Evolutionary conservation across 257 asterid genomes (phyloP).

Genomic region (Solanum ossicruentum): DNA sequence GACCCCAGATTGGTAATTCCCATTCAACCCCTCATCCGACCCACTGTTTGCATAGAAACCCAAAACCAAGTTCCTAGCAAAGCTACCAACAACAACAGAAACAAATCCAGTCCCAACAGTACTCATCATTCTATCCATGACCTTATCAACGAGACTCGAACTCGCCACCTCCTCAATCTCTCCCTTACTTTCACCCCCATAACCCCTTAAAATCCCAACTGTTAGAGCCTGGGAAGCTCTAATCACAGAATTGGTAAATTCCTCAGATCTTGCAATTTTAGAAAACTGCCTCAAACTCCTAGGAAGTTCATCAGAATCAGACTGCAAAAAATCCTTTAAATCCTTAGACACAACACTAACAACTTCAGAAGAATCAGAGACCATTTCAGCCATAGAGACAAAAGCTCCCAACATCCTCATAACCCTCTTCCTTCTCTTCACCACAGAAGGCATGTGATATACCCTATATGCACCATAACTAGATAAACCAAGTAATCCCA

Average conservation of each 20-base stretch:
- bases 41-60: conserved; percentile 37
- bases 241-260: conserved; percentile 36
- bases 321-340: conserved; percentile 67
- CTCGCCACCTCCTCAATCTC: conserved; percentile 28
- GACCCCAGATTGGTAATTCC: conserved; percentile 7
- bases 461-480: conserved; percentile 65
- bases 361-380: conserved; percentile 68
- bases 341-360: conserved; percentile 58
- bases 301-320: conserved; percentile 83
- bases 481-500: conserved; percentile 68
- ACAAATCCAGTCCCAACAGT: conserved; percentile 74
- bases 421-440: conserved; percentile 42
- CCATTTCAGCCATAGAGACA: conserved; percentile 60
- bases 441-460: conserved; percentile 62
- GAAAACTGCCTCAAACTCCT: conserved; percentile 77
- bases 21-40: conserved; percentile 20
- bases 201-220: conserved; percentile 62
- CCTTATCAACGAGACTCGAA: conserved; percentile 33
- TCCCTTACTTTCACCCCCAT: conserved; percentile 15
- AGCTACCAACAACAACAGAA: conserved; percentile 73
- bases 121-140: conserved; percentile 73
- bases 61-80: conserved; percentile 76
- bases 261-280: conserved; percentile 59
- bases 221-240: conserved; percentile 53
- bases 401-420: conserved; percentile 47